phyloP scores from a whole-genome alignment of 345 rosid species.

The Linum tenue region DNA sequence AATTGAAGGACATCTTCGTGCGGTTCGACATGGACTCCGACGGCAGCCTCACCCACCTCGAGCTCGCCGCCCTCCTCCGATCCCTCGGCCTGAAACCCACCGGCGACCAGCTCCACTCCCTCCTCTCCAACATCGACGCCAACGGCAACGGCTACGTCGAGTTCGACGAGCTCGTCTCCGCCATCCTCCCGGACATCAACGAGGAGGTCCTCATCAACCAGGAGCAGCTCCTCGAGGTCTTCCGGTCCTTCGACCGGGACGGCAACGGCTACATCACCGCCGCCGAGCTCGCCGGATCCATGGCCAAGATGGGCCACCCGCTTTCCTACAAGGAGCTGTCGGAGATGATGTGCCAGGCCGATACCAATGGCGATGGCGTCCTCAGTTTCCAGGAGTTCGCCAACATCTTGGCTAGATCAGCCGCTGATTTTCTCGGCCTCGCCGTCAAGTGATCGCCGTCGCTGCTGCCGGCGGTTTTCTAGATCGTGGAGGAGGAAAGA shows the following conservation, averaged over 20 bases:
- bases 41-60: conserved; percentile 76
- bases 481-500: no score
- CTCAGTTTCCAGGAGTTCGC: conserved; percentile 76
- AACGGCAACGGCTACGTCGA: conserved; percentile 76
- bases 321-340: conserved; percentile 59
- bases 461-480: not conserved
- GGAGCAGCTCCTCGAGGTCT: conserved; percentile 33
- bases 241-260: conserved; percentile 36
- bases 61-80: conserved; percentile 83
- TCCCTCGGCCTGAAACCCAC: conserved; percentile 77
- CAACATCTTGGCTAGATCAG: conserved; percentile 66
- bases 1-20: conserved; percentile 71
- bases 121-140: conserved; percentile 58
- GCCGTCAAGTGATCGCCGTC: conserved; percentile 1
- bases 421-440: conserved; percentile 68
- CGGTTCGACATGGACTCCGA: conserved; percentile 88
- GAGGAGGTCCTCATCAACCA: conserved; percentile 42
- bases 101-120: conserved; percentile 59
- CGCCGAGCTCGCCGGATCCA: conserved; percentile 39
- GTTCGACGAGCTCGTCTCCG: conserved; percentile 66
- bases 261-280: conserved; percentile 39
- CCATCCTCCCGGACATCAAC: conserved; percentile 58
- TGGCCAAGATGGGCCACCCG: conserved; percentile 42
- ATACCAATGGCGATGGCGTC: conserved; percentile 82
- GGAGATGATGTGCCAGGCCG: conserved; percentile 87